These are phyloP conservation scores for Chlamydomonas eustigma DNA, from an alignment of 139 green algal species.

Conservation along the genomic window DNA sequence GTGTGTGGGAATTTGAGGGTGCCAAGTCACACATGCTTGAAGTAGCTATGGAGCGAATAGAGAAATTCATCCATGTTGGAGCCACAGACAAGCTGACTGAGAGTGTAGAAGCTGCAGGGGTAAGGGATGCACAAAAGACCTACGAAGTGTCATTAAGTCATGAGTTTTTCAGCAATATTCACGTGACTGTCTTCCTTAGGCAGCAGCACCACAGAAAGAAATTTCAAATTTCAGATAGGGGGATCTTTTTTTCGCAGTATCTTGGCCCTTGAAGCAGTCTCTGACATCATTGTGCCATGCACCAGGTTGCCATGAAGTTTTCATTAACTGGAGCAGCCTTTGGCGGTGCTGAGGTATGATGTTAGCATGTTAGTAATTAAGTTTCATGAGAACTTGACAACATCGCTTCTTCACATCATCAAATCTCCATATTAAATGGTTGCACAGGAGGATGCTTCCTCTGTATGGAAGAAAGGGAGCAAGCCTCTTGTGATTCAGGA, in stretches of 20 bases:
- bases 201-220: too few species aligned
- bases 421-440: too few species aligned
- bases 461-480: not conserved
- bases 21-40: conserved; percentile 29
- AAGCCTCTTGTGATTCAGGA: not conserved
- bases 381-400: too few species aligned
- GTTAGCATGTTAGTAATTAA: too few species aligned
- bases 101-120: conserved; percentile 8
- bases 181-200: too few species aligned
- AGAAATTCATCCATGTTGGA: conserved; percentile 58
- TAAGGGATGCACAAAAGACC: not conserved
- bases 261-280: too few species aligned
- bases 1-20: conserved; percentile 17
- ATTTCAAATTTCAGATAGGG: too few species aligned
- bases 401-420: too few species aligned
- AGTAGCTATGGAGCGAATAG: conserved; percentile 43
- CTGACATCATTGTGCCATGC: not conserved
- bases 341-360: conserved; percentile 2
- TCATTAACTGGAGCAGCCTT: conserved; percentile 37
- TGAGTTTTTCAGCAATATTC: too few species aligned
- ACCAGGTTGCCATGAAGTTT: conserved; percentile 29
- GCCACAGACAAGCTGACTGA: not conserved
- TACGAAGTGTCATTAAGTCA: not conserved
- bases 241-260: too few species aligned
- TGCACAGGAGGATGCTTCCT: not conserved